These are phyloP conservation scores for Castanea crenata DNA, from an alignment of 306 rosid genomes.

Conservation along the genomic window DNA sequence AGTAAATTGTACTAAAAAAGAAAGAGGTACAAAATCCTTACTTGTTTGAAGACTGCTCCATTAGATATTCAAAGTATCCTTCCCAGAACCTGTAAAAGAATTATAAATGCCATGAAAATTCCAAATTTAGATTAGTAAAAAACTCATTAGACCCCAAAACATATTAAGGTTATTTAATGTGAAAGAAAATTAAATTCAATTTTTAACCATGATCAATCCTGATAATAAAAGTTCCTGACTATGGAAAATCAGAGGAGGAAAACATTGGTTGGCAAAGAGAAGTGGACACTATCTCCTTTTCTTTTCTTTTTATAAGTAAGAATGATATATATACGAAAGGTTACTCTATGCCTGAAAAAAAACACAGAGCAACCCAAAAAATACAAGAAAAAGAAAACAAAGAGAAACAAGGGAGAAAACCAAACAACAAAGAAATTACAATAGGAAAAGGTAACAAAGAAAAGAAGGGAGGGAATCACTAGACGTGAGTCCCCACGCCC, in stretches of 20 bases:
- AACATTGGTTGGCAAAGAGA: not conserved
- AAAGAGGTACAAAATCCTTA: slow-evolving; percentile 36
- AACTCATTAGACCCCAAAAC: not conserved
- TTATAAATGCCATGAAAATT: slow-evolving; percentile 1
- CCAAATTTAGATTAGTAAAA: not conserved
- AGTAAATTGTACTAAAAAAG: not conserved
- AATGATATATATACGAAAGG: too few relatives aligned
- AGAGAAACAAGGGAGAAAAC: too few relatives aligned
- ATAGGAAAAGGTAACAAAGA: too few relatives aligned
- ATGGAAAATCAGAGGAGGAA: not conserved
- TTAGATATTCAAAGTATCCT: slow-evolving; percentile 89
- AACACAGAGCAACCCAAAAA: too few relatives aligned
- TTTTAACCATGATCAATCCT: not conserved
- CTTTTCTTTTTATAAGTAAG: not conserved
- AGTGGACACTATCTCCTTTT: not conserved
- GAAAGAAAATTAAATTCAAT: not conserved
- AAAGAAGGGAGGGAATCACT: too few relatives aligned
- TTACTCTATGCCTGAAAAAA: too few relatives aligned
- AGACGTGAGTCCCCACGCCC: too few relatives aligned
- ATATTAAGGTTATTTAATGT: not conserved
- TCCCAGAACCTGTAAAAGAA: slow-evolving; percentile 85
- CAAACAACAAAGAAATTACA: too few relatives aligned
- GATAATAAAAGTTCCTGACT: not conserved
- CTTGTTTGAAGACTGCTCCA: slow-evolving; percentile 90
- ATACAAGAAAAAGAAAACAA: too few relatives aligned